Evolutionary conservation across 2,329 filamentous ascomycete genomes (phyloP).

Genomic region (Venturia asperata): DNA sequence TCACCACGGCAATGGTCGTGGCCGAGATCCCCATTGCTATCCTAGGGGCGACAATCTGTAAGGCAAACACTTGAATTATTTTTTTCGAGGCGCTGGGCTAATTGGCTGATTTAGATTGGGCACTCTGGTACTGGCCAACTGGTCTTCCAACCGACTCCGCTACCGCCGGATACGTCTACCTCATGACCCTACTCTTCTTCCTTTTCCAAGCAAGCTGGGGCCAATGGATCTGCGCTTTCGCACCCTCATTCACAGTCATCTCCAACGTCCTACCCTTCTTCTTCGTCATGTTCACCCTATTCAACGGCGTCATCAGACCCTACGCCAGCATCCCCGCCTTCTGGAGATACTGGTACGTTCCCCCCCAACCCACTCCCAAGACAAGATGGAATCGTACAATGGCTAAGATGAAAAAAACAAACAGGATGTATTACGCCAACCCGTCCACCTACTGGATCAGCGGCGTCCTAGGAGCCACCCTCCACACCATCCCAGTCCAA

Average conservation of each 20-base stretch:
- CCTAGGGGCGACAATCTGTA: slow-evolving; percentile 13
- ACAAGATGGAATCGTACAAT: neutral
- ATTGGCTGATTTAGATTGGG: slow-evolving; percentile 52
- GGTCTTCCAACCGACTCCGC: slow-evolving; percentile 38
- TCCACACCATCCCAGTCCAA: slow-evolving; percentile 42
- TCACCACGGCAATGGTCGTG: slow-evolving; percentile 63
- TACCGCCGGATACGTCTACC: slow-evolving; percentile 64
- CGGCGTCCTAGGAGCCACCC: slow-evolving; percentile 35
- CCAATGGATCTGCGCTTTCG: slow-evolving; percentile 56
- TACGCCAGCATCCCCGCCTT: slow-evolving; percentile 57
- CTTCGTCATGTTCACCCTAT: slow-evolving; percentile 66
- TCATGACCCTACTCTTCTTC: slow-evolving; percentile 65
- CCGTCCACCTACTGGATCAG: slow-evolving; percentile 58
- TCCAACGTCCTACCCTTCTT: slow-evolving; percentile 69
- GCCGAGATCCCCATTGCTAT: slow-evolving; percentile 58
- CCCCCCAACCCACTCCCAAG: neutral
- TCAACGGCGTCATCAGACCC: slow-evolving; percentile 55
- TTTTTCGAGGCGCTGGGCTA: too few relatives aligned
- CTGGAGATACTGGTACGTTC: slow-evolving; percentile 53
- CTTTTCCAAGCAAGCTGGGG: slow-evolving; percentile 65
- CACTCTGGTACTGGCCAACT: slow-evolving; percentile 62
- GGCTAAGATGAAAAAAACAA: neutral
- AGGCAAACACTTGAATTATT: too few relatives aligned
- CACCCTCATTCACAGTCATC: slow-evolving; percentile 71
- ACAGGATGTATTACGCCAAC: slow-evolving; percentile 57